Percentiles rank a stretch among this genome's conserved stretches.
phyloP scores from a whole-genome alignment of 2,329 filamentous ascomycete genomes.

The Pyricularia grisea region DNA sequence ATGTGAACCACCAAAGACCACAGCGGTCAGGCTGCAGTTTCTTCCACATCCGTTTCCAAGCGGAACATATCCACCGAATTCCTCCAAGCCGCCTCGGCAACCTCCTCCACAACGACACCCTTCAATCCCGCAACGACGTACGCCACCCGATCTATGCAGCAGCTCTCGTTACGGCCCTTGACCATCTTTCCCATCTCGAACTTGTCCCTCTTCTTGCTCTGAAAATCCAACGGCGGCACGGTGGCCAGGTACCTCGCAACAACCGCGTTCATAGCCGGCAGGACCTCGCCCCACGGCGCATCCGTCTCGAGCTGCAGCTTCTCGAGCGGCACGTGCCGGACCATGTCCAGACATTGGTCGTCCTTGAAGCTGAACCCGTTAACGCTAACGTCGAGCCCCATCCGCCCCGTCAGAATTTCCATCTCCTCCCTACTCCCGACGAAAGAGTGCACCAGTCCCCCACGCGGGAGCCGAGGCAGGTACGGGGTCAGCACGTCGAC shows the following conservation, averaged over 20 bases:
- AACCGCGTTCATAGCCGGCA: constrained; percentile 17
- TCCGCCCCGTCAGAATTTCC: constrained; percentile 18
- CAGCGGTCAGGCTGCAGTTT: background rate
- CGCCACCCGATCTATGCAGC: constrained; percentile 34
- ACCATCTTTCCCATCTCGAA: constrained; percentile 35
- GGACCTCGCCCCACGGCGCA: constrained; percentile 36
- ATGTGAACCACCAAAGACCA: no score
- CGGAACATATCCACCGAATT: constrained; percentile 23
- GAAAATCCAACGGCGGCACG: constrained; percentile 22
- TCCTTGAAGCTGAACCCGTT: constrained; percentile 37
- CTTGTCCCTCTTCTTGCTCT: constrained; percentile 38
- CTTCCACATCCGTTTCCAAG: background rate
- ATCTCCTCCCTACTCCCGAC: constrained; percentile 29
- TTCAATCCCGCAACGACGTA: constrained; percentile 38
- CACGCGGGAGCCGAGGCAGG: constrained; percentile 21
- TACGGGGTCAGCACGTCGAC: constrained; percentile 29
- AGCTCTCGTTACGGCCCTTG: constrained; percentile 42
- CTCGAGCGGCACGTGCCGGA: constrained; percentile 26
- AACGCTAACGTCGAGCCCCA: constrained; percentile 35
- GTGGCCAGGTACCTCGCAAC: constrained; percentile 28
- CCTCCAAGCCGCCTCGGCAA: constrained; percentile 26
- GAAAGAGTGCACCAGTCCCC: constrained; percentile 29
- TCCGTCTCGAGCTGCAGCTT: constrained; percentile 36
- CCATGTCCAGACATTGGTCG: constrained; percentile 30
- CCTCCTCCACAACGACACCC: constrained; percentile 28